These are phyloP conservation scores for Postia placenta DNA, from an alignment of 768 basidiomycete genomes.

Conservation along the genomic window DNA sequence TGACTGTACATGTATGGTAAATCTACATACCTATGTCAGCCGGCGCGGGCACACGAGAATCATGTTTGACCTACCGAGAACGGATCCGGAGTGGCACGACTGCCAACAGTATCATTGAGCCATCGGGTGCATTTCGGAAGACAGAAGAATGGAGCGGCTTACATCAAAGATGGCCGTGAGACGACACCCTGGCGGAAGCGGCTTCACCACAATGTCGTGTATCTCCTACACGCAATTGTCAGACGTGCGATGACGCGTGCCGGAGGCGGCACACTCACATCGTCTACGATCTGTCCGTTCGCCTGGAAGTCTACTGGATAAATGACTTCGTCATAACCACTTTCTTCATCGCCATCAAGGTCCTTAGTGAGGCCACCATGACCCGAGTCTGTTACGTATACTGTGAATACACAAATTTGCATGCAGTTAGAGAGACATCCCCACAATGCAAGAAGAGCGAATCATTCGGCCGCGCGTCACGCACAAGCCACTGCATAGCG, in stretches of 20 bases:
- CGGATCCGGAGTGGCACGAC: conserved; percentile 45
- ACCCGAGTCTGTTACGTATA: conserved; percentile 60
- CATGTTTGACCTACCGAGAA: conserved; percentile 27
- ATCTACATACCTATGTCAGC: conserved; percentile 18
- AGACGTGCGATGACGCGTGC: background rate
- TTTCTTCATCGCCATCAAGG: conserved; percentile 67
- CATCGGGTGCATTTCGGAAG: background rate
- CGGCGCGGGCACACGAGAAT: background rate
- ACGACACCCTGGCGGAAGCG: conserved; percentile 62
- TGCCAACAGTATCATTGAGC: conserved; percentile 6
- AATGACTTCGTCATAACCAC: conserved; percentile 84
- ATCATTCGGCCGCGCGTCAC: conserved; percentile 47
- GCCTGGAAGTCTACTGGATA: conserved; percentile 84
- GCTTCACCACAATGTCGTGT: conserved; percentile 41
- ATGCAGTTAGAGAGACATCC: conserved; percentile 2
- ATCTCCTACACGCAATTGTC: conserved; percentile 25
- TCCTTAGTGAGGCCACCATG: conserved; percentile 93
- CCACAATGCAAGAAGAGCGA: conserved; percentile 49
- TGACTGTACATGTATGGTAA: conserved; percentile 71
- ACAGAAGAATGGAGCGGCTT: conserved; percentile 17
- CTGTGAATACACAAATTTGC: background rate
- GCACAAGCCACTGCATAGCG: conserved; percentile 56
- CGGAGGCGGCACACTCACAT: conserved; percentile 35
- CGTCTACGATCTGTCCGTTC: conserved; percentile 74
- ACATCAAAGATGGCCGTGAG: conserved; percentile 58